phyloP scores from a whole-genome alignment of 202 grass and related monocot genomes.

The Dendrocalamus latiflorus region DNA sequence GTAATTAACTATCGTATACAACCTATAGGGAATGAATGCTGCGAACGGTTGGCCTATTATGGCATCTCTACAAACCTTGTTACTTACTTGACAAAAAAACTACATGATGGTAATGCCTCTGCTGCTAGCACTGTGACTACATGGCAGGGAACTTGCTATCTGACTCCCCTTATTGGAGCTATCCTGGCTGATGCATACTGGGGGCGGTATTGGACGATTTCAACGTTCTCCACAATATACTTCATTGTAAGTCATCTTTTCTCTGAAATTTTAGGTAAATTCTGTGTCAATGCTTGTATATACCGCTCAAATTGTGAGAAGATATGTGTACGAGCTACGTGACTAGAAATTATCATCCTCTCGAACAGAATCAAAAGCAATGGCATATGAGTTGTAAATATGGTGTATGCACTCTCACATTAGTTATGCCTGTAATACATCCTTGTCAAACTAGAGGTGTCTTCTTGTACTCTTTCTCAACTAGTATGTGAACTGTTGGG shows the following conservation, averaged over 20 bases:
- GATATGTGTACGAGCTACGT: background rate
- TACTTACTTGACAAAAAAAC: conserved; percentile 72
- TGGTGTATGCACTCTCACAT: background rate
- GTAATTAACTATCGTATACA: background rate
- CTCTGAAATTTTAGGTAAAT: background rate
- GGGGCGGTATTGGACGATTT: conserved; percentile 87
- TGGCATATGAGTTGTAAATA: background rate
- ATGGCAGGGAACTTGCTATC: conserved; percentile 86
- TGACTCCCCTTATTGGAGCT: conserved; percentile 85
- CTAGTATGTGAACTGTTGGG: background rate
- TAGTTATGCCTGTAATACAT: background rate
- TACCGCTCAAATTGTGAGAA: background rate
- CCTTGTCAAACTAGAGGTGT: background rate
- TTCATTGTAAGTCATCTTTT: conserved; percentile 66
- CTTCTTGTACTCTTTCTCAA: background rate
- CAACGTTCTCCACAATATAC: conserved; percentile 76
- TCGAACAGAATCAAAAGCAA: background rate
- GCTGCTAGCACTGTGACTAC: conserved; percentile 80
- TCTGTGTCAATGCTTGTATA: background rate
- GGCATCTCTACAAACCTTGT: conserved; percentile 86
- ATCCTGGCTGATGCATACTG: conserved; percentile 86
- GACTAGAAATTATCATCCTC: background rate
- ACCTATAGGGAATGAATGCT: conserved; percentile 79
- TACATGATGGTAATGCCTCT: conserved; percentile 73
- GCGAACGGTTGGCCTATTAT: conserved; percentile 78